Evolutionary conservation across 805 yeast genomes (phyloP), one percentile per base, ranked within the genome.

Genomic region (Aciculoconidium aculeatum): DNA sequence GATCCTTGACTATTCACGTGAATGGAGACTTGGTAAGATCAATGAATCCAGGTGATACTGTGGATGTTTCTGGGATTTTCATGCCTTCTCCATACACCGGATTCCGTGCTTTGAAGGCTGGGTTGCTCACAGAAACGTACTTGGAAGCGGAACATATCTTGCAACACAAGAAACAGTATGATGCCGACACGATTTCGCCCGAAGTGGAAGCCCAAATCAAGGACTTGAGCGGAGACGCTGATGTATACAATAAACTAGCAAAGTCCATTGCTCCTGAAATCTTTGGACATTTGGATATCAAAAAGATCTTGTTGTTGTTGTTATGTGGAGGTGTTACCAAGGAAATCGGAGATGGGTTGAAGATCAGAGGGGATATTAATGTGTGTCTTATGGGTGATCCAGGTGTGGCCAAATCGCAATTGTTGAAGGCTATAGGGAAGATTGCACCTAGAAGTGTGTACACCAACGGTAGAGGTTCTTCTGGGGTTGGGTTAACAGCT

Each of bases 351-450:
- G 98, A 92, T 60, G 99, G 99, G 42, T 77, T 92, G 85, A 77
- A 81, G 49, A 92, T 92, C 48, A 79, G 99, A 66, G 98, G 98
- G 48, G 98, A 92, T 54, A 84, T 92, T 44, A 92, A 92, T 51
- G 74, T 92, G 32, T 81, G 96, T 62, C 69, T 92, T 30, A 90
- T 92, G 96, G 98, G 98, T 46, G 98, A 92, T 52, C 98, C 98
- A 23, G 98, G 98, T 68, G 98, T 92, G 31, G 98, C 98, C 49
- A 92, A 92, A 60, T 92, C 97, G 3, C 98, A 92, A 69, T 66
- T 92, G 49, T 67, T 92, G 40, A 92, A 92, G 54, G 81, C 94
- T 18, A 85, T 92, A 41, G 72, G 86, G 36, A 86, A 88, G 47
- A 82, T 92, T 31, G 92, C 97, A 3, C 98, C 98, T 17, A 72